Conservation (phyloP, 2,329 filamentous ascomycete genomes). For the Cercospora sp. region DNA sequence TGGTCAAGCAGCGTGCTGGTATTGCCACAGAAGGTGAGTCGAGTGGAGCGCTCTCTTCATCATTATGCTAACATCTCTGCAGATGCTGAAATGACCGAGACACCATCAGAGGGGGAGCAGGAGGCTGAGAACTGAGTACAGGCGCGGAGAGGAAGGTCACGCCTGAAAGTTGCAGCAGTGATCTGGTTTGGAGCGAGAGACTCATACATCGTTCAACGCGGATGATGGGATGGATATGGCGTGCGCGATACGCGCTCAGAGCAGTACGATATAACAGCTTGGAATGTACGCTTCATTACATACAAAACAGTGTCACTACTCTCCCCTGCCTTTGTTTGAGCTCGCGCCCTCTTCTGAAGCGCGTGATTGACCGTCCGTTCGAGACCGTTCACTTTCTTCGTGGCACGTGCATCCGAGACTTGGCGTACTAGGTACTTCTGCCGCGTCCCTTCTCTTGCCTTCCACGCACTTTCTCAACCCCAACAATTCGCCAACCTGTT, state of each 20-base stretch:
- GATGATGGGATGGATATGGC: background rate
- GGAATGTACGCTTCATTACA: accelerated
- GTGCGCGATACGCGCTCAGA: too few species aligned
- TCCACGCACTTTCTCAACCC: background rate
- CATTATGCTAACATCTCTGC: background rate
- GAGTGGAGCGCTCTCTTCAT: background rate
- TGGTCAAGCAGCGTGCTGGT: background rate
- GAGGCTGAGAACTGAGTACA: background rate
- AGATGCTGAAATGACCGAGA: background rate
- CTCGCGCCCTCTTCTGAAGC: too few species aligned
- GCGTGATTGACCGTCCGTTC: too few species aligned
- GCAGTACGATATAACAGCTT: background rate
- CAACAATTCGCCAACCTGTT: background rate
- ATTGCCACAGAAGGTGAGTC: background rate
- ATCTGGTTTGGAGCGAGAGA: too few species aligned
- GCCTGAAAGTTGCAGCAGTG: background rate
- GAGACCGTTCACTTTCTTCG: background rate
- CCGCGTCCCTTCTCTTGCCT: background rate
- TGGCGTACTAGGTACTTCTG: background rate
- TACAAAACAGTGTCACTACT: background rate
- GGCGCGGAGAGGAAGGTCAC: background rate
- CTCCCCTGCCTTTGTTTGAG: background rate
- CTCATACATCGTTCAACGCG: background rate
- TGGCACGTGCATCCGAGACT: background rate
- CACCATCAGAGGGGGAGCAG: background rate